Percentiles rank a stretch among this genome's conserved stretches.
Evolutionary conservation across 257 asterid species (phyloP).

Genomic region (Capsicum rhomboideum): DNA sequence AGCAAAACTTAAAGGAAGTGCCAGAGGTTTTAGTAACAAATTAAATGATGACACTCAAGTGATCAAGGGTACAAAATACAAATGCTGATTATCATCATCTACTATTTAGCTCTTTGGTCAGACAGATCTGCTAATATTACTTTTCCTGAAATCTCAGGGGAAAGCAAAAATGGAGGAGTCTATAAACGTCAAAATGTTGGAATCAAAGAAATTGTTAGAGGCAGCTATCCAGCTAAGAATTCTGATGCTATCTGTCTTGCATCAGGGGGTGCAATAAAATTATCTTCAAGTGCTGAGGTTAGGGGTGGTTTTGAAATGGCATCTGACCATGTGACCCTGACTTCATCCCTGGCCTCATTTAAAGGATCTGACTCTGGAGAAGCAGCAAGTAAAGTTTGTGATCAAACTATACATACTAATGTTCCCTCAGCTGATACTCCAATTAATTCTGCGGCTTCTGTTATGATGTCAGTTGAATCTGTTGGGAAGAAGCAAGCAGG

Average conservation of each 20-base stretch:
- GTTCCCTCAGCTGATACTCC: slow-evolving; percentile 2
- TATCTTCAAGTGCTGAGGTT: slow-evolving; percentile 9
- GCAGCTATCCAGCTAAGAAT: slow-evolving; percentile 8
- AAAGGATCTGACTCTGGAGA: slow-evolving; percentile 12
- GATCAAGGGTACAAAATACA: slow-evolving; percentile 15
- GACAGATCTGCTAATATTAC: slow-evolving; percentile 16
- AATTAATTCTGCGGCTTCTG: slow-evolving; percentile 10
- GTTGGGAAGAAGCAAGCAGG: slow-evolving; percentile 17
- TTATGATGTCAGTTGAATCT: slow-evolving; percentile 12
- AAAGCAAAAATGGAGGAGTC: slow-evolving; percentile 30
- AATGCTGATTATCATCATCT: background rate
- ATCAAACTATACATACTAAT: background rate
- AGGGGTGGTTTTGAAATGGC: slow-evolving; percentile 14
- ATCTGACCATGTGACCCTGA: slow-evolving; percentile 2
- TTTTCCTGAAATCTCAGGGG: slow-evolving; percentile 16
- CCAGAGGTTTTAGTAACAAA: slow-evolving; percentile 16
- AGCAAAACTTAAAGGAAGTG: slow-evolving; percentile 16
- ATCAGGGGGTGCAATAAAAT: slow-evolving; percentile 16
- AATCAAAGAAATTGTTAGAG: slow-evolving; percentile 36
- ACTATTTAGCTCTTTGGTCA: background rate
- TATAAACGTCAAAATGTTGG: slow-evolving; percentile 39
- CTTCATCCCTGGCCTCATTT: slow-evolving; percentile 5
- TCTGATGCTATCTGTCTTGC: slow-evolving; percentile 2
- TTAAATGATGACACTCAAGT: slow-evolving; percentile 28
- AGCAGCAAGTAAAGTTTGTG: slow-evolving; percentile 3